Conservation (phyloP, 2,329 filamentous ascomycete genomes). For the Fusarium chlamydosporum region DNA sequence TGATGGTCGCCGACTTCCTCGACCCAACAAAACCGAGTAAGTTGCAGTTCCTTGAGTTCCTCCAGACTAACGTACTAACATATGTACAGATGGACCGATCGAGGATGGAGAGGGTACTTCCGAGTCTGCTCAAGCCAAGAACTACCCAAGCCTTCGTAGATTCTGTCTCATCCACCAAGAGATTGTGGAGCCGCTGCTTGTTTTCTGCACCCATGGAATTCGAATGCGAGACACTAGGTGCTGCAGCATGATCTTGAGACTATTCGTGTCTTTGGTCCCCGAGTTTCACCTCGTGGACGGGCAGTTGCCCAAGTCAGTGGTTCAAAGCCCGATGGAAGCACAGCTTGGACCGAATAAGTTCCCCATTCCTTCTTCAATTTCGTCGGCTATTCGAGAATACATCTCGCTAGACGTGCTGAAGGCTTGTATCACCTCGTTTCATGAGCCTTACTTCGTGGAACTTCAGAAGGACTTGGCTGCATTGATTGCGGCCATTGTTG, state of each 20-base stretch:
- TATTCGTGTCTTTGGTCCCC: slow-evolving; percentile 87
- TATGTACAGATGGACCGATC: slow-evolving; percentile 52
- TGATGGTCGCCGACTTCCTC: slow-evolving; percentile 90
- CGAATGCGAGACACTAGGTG: slow-evolving; percentile 91
- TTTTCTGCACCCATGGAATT: slow-evolving; percentile 93
- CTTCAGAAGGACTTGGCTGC: slow-evolving; percentile 92
- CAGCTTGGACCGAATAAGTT: slow-evolving; percentile 56
- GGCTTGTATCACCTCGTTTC: slow-evolving; percentile 88
- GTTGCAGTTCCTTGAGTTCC: slow-evolving; percentile 52
- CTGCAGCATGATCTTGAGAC: slow-evolving; percentile 85
- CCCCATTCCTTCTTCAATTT: slow-evolving; percentile 67
- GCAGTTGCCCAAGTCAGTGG: slow-evolving; percentile 47
- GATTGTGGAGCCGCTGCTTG: slow-evolving; percentile 87
- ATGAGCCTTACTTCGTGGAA: slow-evolving; percentile 97
- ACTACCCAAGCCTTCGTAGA: slow-evolving; percentile 75
- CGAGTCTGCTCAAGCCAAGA: slow-evolving; percentile 55
- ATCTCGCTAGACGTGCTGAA: slow-evolving; percentile 90
- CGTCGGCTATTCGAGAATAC: slow-evolving; percentile 84
- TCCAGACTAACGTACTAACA: slow-evolving; percentile 33
- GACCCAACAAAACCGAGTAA: slow-evolving; percentile 79
- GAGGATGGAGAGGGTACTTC: slow-evolving; percentile 46
- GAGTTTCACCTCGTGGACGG: slow-evolving; percentile 76
- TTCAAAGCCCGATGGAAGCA: slow-evolving; percentile 48
- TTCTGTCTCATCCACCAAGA: slow-evolving; percentile 84
- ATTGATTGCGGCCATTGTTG: slow-evolving; percentile 87